These are phyloP conservation scores for Auxenochlorella protothecoides DNA, from an alignment of 139 green algal species.

Conservation along the genomic window DNA sequence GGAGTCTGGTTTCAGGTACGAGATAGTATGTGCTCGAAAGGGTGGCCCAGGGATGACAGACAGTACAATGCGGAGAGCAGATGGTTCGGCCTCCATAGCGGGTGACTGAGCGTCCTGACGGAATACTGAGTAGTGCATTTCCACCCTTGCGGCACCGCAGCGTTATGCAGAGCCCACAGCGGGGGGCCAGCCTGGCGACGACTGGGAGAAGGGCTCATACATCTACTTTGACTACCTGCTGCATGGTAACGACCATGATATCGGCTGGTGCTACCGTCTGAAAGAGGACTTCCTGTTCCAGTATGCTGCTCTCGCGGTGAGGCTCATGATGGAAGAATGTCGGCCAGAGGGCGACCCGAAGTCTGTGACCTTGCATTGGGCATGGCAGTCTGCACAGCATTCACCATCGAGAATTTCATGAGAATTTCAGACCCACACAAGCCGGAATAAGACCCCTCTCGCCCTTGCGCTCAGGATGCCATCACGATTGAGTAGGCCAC, in stretches of 20 bases:
- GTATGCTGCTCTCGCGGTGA: constrained; percentile 59
- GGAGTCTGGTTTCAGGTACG: constrained; percentile 73
- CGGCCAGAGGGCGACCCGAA: too few relatives aligned
- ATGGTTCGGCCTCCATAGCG: background rate
- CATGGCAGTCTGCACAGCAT: too few relatives aligned
- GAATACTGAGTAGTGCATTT: background rate
- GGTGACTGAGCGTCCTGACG: background rate
- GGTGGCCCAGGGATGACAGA: too few relatives aligned
- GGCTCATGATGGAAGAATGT: background rate
- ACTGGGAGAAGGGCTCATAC: constrained; percentile 84
- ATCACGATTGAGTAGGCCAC: too few relatives aligned
- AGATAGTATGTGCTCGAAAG: too few relatives aligned
- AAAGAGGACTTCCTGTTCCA: constrained; percentile 90
- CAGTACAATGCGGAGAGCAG: too few relatives aligned
- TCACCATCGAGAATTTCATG: too few relatives aligned
- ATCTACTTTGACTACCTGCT: constrained; percentile 87
- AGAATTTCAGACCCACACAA: too few relatives aligned
- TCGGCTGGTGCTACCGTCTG: constrained; percentile 76
- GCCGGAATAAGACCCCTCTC: too few relatives aligned
- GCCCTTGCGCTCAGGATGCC: too few relatives aligned
- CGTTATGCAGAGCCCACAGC: constrained; percentile 81
- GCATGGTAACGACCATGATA: constrained; percentile 56
- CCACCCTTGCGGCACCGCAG: constrained; percentile 29
- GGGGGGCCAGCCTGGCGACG: constrained; percentile 56
- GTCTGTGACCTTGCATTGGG: too few relatives aligned